Evolutionary conservation across 2,329 filamentous ascomycete species (phyloP).

Genomic region (Aaosphaeria arxii): DNA sequence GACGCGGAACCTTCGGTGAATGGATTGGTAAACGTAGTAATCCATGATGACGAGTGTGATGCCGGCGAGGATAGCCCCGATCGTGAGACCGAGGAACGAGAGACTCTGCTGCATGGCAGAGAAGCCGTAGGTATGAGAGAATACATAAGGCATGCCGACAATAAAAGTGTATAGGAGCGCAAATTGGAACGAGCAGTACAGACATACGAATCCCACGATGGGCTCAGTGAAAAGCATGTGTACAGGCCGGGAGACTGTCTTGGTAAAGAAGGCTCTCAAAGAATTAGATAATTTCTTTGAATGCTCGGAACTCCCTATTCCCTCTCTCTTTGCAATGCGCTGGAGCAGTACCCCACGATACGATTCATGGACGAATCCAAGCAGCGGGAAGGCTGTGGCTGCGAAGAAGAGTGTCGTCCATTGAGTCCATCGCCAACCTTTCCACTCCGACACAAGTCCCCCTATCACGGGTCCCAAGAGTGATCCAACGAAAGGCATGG

Average conservation of each 20-base stretch:
- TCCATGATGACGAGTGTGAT: background rate
- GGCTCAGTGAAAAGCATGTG: constrained; percentile 39
- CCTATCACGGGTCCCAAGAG: constrained; percentile 38
- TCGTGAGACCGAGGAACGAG: constrained; percentile 12
- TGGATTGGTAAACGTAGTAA: constrained; percentile 6
- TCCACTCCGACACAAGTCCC: constrained; percentile 34
- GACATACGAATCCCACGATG: constrained; percentile 40
- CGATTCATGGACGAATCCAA: constrained; percentile 50
- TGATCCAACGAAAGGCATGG: constrained; percentile 37
- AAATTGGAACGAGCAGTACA: constrained; percentile 42
- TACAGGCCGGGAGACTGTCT: constrained; percentile 6
- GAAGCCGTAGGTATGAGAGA: constrained; percentile 14
- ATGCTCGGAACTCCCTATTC: background rate
- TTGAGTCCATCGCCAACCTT: constrained; percentile 39
- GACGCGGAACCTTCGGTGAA: background rate
- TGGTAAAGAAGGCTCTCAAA: background rate
- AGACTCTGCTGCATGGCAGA: background rate
- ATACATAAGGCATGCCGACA: constrained; percentile 37
- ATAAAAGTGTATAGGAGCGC: constrained; percentile 42
- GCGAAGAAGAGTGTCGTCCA: constrained; percentile 42
- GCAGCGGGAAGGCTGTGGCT: constrained; percentile 27
- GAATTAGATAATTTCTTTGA: background rate
- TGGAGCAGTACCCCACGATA: constrained; percentile 49
- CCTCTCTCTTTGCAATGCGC: constrained; percentile 22
- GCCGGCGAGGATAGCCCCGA: constrained; percentile 5